These are phyloP conservation scores for Camellia granthamiana DNA, from an alignment of 148 eudicot species.

Conservation along the genomic window DNA sequence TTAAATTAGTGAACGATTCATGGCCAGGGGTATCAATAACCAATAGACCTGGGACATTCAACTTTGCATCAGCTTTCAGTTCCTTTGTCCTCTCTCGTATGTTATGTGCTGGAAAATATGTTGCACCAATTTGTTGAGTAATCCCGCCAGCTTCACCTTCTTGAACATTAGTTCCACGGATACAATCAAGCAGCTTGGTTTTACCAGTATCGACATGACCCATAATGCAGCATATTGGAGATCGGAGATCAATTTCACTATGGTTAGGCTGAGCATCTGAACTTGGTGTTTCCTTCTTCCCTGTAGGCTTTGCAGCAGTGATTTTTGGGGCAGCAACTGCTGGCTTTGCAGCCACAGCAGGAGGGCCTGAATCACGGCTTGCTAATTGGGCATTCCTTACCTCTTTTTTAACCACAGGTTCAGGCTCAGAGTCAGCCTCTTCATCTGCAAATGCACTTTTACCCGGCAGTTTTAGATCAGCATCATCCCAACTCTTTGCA, in stretches of 20 bases:
- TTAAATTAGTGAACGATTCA: constrained; percentile 78
- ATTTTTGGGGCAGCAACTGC: constrained; percentile 15
- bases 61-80: constrained; percentile 87
- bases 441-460: constrained; percentile 80
- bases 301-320: constrained; percentile 25
- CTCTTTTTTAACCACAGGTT: constrained; percentile 40
- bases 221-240: constrained; percentile 97
- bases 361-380: constrained; percentile 22
- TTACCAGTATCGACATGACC: constrained; percentile 97
- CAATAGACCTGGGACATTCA: constrained; percentile 87
- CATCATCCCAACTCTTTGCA: constrained; percentile 95
- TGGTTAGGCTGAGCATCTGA: constrained; percentile 27
- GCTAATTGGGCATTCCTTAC: constrained; percentile 23
- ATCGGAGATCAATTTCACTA: constrained; percentile 53
- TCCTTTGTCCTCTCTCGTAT: constrained; percentile 91
- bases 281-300: constrained; percentile 30
- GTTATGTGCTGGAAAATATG: constrained; percentile 88
- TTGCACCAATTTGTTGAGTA: constrained; percentile 95
- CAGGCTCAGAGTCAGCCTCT: constrained; percentile 68
- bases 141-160: constrained; percentile 99
- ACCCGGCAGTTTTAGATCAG: constrained; percentile 61
- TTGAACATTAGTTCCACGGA: constrained; percentile 89
- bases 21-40: constrained; percentile 98
- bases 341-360: constrained; percentile 13
- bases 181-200: constrained; percentile 89